Conservation (phyloP, 78 protist genomes). For the Speleostelium caveatum region DNA sequence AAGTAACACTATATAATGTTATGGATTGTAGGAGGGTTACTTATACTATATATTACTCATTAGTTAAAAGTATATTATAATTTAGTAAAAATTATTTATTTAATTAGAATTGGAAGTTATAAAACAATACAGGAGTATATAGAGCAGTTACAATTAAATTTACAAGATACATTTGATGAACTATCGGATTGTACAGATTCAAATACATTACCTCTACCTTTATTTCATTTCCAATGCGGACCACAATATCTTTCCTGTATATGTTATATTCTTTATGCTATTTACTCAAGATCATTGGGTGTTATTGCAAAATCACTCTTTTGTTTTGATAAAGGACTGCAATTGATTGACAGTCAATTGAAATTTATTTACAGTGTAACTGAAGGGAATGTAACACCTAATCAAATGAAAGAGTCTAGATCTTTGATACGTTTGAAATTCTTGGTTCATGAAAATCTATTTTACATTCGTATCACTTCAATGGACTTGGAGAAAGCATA, state of each 20-base stretch:
- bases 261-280: slow-evolving; percentile 25
- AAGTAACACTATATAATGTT: too few relatives aligned
- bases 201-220: slow-evolving; percentile 4
- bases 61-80: slow-evolving; percentile 43
- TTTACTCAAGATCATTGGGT: slow-evolving; percentile 20
- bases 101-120: slow-evolving; percentile 44
- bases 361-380: not conserved
- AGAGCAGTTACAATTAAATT: not conserved
- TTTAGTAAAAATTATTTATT: slow-evolving; percentile 3
- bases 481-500: slow-evolving; percentile 20
- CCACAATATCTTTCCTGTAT: slow-evolving; percentile 14
- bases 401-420: slow-evolving; percentile 40
- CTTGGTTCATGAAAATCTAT: slow-evolving; percentile 41
- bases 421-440: slow-evolving; percentile 44
- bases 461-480: slow-evolving; percentile 6
- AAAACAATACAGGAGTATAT: not conserved
- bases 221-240: slow-evolving; percentile 23
- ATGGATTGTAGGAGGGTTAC: too few relatives aligned
- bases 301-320: not conserved
- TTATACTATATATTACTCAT: too few relatives aligned
- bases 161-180: slow-evolving; percentile 17
- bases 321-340: slow-evolving; percentile 22
- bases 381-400: slow-evolving; percentile 1
- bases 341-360: slow-evolving; percentile 24
- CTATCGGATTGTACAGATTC: not conserved